Conservation (phyloP, 169 alveolate genomes). For the Plasmodium falciparum region DNA sequence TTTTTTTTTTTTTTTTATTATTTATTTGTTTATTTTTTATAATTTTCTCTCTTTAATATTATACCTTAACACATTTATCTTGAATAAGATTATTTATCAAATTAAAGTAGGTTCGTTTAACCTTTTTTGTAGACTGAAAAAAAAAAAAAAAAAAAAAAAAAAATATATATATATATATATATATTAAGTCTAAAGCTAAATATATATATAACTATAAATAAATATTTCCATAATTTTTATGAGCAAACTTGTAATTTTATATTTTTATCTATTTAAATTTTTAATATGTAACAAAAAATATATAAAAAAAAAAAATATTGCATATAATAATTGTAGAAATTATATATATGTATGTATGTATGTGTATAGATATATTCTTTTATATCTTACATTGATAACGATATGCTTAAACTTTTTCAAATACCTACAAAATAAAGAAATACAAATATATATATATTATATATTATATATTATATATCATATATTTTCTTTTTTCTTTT, state of each 20-base stretch:
- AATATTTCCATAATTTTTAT: not conserved
- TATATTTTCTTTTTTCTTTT: too few relatives aligned
- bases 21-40: constrained; percentile 6
- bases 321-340: too few relatives aligned
- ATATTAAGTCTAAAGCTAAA: not conserved
- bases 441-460: not conserved
- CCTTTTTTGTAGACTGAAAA: constrained; percentile 71
- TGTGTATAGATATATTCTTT: constrained; percentile 2
- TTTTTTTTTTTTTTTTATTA: not conserved
- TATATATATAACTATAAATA: not conserved
- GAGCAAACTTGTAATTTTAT: not conserved
- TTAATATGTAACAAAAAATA: not conserved
- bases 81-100: constrained; percentile 68
- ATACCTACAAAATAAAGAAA: constrained; percentile 41
- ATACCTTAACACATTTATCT: constrained; percentile 76
- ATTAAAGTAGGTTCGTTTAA: constrained; percentile 62
- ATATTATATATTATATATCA: too few relatives aligned
- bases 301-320: not conserved
- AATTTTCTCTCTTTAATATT: constrained; percentile 3
- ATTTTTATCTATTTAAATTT: not conserved
- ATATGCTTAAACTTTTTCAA: constrained; percentile 66
- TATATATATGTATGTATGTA: not conserved
- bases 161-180: not conserved
- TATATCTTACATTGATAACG: constrained; percentile 50
- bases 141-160: not conserved